phyloP scores from a whole-genome alignment of 2,329 filamentous ascomycete species.

The Botrytis pseudocinerea region DNA sequence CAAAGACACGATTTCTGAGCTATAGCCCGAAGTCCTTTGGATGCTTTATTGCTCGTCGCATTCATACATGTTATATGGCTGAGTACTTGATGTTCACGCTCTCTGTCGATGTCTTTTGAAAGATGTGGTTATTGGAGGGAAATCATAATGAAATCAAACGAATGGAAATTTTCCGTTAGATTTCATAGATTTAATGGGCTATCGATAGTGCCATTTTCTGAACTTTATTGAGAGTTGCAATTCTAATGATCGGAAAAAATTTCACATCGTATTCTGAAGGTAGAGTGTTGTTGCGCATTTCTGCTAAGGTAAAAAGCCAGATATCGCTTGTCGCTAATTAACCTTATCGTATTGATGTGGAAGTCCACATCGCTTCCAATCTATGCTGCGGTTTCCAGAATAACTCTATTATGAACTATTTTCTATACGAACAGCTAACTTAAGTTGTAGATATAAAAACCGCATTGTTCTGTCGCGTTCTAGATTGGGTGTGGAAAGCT shows the following conservation, averaged over 20 bases:
- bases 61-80: neutral
- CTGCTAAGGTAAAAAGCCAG: neutral
- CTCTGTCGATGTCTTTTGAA: neutral
- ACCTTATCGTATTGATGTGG: neutral
- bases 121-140: neutral
- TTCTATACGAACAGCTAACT: neutral
- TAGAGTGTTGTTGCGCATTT: neutral
- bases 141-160: neutral
- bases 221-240: too few species aligned
- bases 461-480: neutral
- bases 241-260: neutral
- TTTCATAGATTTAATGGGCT: neutral
- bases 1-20: neutral
- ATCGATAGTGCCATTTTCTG: neutral
- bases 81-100: neutral
- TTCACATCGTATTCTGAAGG: rapidly evolving
- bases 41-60: neutral
- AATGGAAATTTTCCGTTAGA: neutral
- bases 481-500: slow-evolving; percentile 4
- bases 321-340: neutral
- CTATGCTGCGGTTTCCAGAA: neutral
- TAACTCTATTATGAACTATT: neutral
- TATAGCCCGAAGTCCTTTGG: neutral
- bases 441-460: neutral
- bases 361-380: neutral